These are phyloP conservation scores for Ananas comosus DNA, from an alignment of 176 grass and related monocot genomes.

Conservation along the genomic window DNA sequence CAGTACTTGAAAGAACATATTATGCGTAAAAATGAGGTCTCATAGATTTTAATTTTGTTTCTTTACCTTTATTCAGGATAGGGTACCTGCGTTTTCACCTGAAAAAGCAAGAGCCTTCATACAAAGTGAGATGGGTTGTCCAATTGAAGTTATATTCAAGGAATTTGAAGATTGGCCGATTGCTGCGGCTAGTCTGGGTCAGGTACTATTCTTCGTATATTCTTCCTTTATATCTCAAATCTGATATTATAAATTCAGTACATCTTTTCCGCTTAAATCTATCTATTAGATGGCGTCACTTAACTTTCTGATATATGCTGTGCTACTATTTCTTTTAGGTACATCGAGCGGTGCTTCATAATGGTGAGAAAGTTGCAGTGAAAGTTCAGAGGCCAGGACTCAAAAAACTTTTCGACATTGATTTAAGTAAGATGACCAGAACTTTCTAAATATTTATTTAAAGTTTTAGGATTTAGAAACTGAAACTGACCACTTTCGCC, in stretches of 20 bases:
- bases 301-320: constrained; percentile 3
- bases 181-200: constrained; percentile 95
- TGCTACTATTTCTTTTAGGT: constrained; percentile 45
- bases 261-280: neutral
- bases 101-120: constrained; percentile 74
- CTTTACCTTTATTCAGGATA: constrained; percentile 47
- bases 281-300: neutral
- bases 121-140: constrained; percentile 69
- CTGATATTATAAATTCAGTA: neutral
- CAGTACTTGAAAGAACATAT: neutral
- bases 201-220: constrained; percentile 48
- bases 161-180: constrained; percentile 88
- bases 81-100: constrained; percentile 95
- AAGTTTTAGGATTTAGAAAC: neutral
- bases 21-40: neutral
- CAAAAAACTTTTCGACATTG: constrained; percentile 95
- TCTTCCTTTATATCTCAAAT: constrained; percentile 8
- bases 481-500: no score
- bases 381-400: constrained; percentile 93
- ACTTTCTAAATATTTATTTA: constrained; percentile 1
- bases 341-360: constrained; percentile 82
- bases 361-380: constrained; percentile 76
- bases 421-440: constrained; percentile 67
- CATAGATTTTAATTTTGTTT: constrained; percentile 1
- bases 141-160: constrained; percentile 74